phyloP scores from a whole-genome alignment of 371 early-diverging fungal species.

The Lichtheimia corymbifera region DNA sequence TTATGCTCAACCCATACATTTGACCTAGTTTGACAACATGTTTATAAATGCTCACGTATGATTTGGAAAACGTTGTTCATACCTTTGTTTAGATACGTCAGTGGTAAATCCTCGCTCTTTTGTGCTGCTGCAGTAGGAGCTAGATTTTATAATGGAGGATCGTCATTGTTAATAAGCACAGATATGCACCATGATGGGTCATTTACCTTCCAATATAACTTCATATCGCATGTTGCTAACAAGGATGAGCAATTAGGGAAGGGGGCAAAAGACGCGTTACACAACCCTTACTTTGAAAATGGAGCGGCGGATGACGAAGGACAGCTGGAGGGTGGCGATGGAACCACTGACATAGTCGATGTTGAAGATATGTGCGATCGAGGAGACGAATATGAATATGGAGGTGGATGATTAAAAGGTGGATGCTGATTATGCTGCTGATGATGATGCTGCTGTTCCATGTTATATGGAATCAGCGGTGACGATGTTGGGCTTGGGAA shows the following conservation, averaged over 20 bases:
- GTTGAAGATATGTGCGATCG: slow-evolving; percentile 9
- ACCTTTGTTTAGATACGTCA: slow-evolving; percentile 67
- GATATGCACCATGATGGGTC: neutral
- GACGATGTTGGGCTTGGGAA: slow-evolving; percentile 1
- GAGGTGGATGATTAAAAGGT: neutral
- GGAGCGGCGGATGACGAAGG: slow-evolving; percentile 13
- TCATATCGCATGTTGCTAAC: slow-evolving; percentile 23
- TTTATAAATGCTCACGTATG: neutral
- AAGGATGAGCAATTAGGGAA: no score
- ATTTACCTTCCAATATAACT: slow-evolving; percentile 27
- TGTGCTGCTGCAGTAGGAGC: slow-evolving; percentile 59
- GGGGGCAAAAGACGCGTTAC: slow-evolving; percentile 4
- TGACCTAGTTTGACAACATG: slow-evolving; percentile 42
- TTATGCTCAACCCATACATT: slow-evolving; percentile 52
- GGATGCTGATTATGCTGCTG: neutral
- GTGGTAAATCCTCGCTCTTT: slow-evolving; percentile 50
- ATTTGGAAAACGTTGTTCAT: slow-evolving; percentile 1
- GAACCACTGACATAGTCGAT: slow-evolving; percentile 10
- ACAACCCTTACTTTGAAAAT: slow-evolving; percentile 7
- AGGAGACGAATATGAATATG: slow-evolving; percentile 5
- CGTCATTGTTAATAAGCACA: slow-evolving; percentile 20
- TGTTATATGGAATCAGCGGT: neutral
- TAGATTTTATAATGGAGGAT: slow-evolving; percentile 21
- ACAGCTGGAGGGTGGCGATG: slow-evolving; percentile 15
- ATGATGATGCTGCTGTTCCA: neutral